Base-by-base conservation (phyloP, 176 grass and related monocot species). In the Carex myosuroides region DNA sequence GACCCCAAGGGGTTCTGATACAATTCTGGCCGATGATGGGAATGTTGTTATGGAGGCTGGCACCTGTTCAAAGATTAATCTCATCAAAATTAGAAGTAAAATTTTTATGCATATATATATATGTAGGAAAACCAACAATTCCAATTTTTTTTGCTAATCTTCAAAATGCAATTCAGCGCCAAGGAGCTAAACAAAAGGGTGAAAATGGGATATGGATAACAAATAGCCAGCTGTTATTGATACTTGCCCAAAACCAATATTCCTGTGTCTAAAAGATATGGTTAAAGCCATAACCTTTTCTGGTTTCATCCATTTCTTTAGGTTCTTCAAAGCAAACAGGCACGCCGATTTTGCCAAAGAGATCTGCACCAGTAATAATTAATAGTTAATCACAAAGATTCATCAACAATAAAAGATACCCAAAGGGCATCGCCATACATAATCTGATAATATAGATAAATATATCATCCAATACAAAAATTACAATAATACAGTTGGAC, bases 241-340 rank as follows among this genome's bases (percentile, higher is more conserved):
- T 55, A 57, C 44, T 52, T 54, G 74, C 17, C 8, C 14, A 18
- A 79, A 55, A 56, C 44, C 14, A 35, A 35, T 57, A 56, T 64
- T 62, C 13, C 4, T 62, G 33, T 33, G 30, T 77, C 13, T 33
- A 56, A 32, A 55, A 17, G 7, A 52, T 52, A 32, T 32, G 13
- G 52, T 44, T 78, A 6, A 74, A 78, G 79, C 39, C 63, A 91
- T 22, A 60, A 90, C 97, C 93, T 96, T 96, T 2, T 99, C 85
- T 5, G 97, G 93, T 77, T 96, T 99, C 87, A 94, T 90, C 97
- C 97, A 99, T 22, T 13, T 93, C 85, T 94, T 96, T 65, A 99
- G 62, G 22, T 82, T 67, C 41, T 96, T 92, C 16, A 95, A 35
- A 63, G 93, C 79, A 79, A 96, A 99, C 13, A 22, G 17, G 68